Conservation (phyloP, 2,329 filamentous ascomycete species). For the Aaosphaeria pasadenensis region DNA sequence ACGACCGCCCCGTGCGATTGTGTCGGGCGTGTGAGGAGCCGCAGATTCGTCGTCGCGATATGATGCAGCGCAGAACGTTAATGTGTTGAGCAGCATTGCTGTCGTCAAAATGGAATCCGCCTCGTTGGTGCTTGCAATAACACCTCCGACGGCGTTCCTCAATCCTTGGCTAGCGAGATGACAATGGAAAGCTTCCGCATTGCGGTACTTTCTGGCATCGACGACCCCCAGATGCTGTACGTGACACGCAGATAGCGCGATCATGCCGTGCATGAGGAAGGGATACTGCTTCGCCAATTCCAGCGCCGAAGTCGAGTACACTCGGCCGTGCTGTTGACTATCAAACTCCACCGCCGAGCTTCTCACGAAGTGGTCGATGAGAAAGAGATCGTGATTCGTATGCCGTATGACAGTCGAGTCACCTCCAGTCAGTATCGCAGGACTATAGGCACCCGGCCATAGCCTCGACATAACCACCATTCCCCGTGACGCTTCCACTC, state of each 20-base stretch:
- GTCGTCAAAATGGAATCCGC: conserved; percentile 9
- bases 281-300: conserved; percentile 7
- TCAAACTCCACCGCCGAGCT: neutral
- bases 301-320: conserved; percentile 4
- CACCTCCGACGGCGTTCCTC: conserved; percentile 1
- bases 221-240: conserved; percentile 6
- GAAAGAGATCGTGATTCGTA: neutral
- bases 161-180: conserved; percentile 8
- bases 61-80: conserved; percentile 5
- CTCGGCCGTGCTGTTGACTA: neutral
- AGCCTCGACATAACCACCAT: neutral
- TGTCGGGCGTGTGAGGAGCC: neutral
- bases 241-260: conserved; percentile 11
- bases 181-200: conserved; percentile 7
- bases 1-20: neutral
- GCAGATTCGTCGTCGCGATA: conserved; percentile 1
- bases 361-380: neutral
- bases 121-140: conserved; percentile 3
- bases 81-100: conserved; percentile 9
- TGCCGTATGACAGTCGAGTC: neutral
- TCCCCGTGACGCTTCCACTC: too few species aligned
- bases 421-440: neutral
- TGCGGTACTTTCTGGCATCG: conserved; percentile 2
- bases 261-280: conserved; percentile 11
- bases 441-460: neutral